These are phyloP conservation scores for Fusarium austroafricanum DNA, from an alignment of 2,329 filamentous ascomycete genomes.

Conservation along the genomic window DNA sequence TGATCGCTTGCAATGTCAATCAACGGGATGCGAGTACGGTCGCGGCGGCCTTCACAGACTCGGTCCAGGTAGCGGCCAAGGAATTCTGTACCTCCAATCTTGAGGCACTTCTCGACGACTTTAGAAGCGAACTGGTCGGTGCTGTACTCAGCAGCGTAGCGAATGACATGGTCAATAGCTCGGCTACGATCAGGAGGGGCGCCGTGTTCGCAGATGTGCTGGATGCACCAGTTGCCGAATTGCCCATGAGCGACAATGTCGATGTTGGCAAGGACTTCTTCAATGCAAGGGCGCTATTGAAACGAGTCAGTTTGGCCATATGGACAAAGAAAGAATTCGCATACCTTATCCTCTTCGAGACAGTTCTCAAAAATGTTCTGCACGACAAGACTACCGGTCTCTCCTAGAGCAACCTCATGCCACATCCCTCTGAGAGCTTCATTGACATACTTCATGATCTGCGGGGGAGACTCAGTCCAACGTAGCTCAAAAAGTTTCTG, in stretches of 20 bases:
- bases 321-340: slow-evolving; percentile 24
- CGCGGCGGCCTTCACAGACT: slow-evolving; percentile 89
- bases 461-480: slow-evolving; percentile 93
- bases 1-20: slow-evolving; percentile 99
- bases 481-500: slow-evolving; percentile 98
- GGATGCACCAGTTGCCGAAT: slow-evolving; percentile 99
- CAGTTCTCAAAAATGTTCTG: slow-evolving; percentile 99
- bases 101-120: slow-evolving; percentile 98
- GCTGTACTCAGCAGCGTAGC: slow-evolving; percentile 94
- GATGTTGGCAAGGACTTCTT: slow-evolving; percentile 94
- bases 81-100: slow-evolving; percentile 93
- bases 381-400: slow-evolving; percentile 97
- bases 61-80: slow-evolving; percentile 91
- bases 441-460: slow-evolving; percentile 99
- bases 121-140: slow-evolving; percentile 99
- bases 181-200: slow-evolving; percentile 89
- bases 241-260: slow-evolving; percentile 97
- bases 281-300: slow-evolving; percentile 90
- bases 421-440: slow-evolving; percentile 96
- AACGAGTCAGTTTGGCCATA: slow-evolving; percentile 26
- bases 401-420: slow-evolving; percentile 96
- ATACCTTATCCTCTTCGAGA: slow-evolving; percentile 96
- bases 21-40: slow-evolving; percentile 93
- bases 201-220: slow-evolving; percentile 98
- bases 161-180: slow-evolving; percentile 94